Percentiles rank a stretch among this genome's conserved stretches.
phyloP scores from a whole-genome alignment of 805 yeast genomes.

The Kazachstania taianensis region DNA sequence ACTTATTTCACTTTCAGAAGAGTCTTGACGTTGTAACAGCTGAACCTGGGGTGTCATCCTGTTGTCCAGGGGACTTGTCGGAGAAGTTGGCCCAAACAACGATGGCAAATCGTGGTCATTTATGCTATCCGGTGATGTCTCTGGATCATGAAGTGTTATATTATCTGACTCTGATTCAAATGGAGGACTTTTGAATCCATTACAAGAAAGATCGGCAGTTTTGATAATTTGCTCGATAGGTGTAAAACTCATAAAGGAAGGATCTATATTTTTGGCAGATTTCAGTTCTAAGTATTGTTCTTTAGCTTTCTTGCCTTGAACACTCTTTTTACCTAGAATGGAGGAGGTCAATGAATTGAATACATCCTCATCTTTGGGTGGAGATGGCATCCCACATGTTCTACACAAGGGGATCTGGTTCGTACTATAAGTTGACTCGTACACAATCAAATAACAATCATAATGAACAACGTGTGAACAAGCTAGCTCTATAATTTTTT shows the following conservation, averaged over 20 bases:
- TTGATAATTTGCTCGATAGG: slow-evolving; percentile 24
- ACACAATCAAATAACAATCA: slow-evolving; percentile 29
- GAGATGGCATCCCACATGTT: slow-evolving; percentile 16
- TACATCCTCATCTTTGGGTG: slow-evolving; percentile 24
- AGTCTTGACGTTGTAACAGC: no score
- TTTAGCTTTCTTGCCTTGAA: slow-evolving; percentile 1
- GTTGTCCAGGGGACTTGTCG: no score
- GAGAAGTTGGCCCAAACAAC: not conserved
- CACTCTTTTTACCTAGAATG: slow-evolving; percentile 7
- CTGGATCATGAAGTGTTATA: slow-evolving; percentile 1
- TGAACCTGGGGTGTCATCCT: no score
- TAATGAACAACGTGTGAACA: slow-evolving; percentile 39
- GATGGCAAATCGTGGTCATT: not conserved
- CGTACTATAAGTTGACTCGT: slow-evolving; percentile 4
- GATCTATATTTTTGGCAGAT: slow-evolving; percentile 6
- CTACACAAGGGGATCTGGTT: slow-evolving; percentile 20
- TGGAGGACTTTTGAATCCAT: slow-evolving; percentile 20
- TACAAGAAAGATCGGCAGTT: slow-evolving; percentile 22
- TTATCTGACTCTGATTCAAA: not conserved
- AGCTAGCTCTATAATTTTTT: slow-evolving; percentile 32
- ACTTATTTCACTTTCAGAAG: no score
- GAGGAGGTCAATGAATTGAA: slow-evolving; percentile 20
- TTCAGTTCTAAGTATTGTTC: slow-evolving; percentile 17
- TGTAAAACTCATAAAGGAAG: slow-evolving; percentile 10
- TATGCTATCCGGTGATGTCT: not conserved